Conservation (phyloP, 2,329 filamentous ascomycete genomes). For the Alternaria brassicicola region DNA sequence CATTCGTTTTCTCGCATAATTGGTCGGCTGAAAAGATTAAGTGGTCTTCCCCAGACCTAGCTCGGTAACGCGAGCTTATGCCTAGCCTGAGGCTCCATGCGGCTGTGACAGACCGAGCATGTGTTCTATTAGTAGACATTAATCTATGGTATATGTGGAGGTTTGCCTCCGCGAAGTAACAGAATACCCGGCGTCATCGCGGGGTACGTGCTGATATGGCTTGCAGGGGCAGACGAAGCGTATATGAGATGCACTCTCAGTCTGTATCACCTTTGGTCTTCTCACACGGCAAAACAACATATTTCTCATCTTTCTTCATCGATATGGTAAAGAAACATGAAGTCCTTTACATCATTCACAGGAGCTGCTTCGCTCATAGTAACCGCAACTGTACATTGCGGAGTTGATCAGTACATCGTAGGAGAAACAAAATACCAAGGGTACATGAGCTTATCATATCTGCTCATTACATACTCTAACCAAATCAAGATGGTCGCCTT, state of each 20-base stretch:
- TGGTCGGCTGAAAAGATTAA: slow-evolving; percentile 6
- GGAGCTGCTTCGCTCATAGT: slow-evolving; percentile 29
- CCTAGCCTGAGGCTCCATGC: slow-evolving; percentile 20
- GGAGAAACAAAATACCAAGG: slow-evolving; percentile 32
- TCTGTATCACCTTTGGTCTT: background rate
- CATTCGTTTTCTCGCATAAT: background rate
- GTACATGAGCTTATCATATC: slow-evolving; percentile 15
- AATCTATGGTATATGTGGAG: background rate
- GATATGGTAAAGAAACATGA: slow-evolving; percentile 26
- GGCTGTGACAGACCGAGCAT: slow-evolving; percentile 11
- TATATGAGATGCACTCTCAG: slow-evolving; percentile 15
- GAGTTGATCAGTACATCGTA: slow-evolving; percentile 35
- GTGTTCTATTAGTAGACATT: slow-evolving; percentile 3
- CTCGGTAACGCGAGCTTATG: slow-evolving; percentile 18
- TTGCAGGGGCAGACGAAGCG: background rate
- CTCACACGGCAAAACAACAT: background rate
- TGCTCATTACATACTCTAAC: background rate
- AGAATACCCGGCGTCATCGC: slow-evolving; percentile 18
- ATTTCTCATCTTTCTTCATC: background rate
- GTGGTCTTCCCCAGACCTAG: slow-evolving; percentile 2
- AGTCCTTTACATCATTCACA: slow-evolving; percentile 23
- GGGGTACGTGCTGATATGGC: slow-evolving; percentile 3
- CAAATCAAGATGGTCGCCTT: slow-evolving; percentile 33
- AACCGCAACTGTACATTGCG: slow-evolving; percentile 34
- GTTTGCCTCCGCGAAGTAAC: slow-evolving; percentile 1